Evolutionary conservation across 1,139 yeast species (phyloP).

Genomic region (Geotrichum cucujoidarum): DNA sequence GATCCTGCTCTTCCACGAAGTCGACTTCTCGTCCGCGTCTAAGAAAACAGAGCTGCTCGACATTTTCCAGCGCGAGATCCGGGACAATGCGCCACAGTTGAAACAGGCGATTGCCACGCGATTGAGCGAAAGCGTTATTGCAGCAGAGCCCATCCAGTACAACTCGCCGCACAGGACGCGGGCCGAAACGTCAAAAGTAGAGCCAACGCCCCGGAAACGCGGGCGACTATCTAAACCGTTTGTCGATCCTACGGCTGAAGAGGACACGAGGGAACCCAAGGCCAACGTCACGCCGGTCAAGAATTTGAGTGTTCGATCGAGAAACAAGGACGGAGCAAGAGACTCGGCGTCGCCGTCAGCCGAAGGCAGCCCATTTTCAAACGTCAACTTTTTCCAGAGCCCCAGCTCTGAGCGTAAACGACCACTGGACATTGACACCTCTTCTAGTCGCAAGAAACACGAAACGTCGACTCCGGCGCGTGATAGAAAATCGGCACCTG

Average conservation of each 20-base stretch:
- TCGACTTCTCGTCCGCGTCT: constrained; percentile 54
- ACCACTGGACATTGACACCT: constrained; percentile 8
- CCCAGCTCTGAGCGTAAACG: constrained; percentile 24
- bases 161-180: neutral
- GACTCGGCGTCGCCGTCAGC: neutral
- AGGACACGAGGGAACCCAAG: neutral
- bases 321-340: neutral
- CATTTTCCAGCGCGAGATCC: constrained; percentile 47
- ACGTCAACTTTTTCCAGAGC: constrained; percentile 44
- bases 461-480: constrained; percentile 10
- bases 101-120: neutral
- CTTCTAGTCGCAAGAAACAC: constrained; percentile 18
- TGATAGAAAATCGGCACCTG: neutral
- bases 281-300: constrained; percentile 1
- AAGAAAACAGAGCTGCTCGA: constrained; percentile 57
- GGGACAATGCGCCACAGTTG: constrained; percentile 29
- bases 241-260: constrained; percentile 10
- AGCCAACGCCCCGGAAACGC: neutral
- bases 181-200: neutral
- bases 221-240: constrained; percentile 12
- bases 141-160: neutral
- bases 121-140: neutral
- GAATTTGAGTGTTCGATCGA: neutral
- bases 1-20: constrained; percentile 53
- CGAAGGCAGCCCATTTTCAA: constrained; percentile 37